phyloP scores from a whole-genome alignment of 805 yeast species.

The Candida anglica region DNA sequence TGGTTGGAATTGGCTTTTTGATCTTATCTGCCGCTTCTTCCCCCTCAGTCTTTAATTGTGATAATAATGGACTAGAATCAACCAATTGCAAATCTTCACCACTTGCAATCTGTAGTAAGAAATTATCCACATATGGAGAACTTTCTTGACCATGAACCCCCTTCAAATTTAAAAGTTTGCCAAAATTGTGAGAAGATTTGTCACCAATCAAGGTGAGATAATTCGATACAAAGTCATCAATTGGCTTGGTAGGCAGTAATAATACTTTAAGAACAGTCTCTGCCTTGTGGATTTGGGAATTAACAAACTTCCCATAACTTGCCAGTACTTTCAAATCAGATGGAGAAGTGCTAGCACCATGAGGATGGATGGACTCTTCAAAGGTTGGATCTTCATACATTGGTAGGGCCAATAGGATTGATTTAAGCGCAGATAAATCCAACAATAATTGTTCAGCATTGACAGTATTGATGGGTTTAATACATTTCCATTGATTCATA shows the following conservation, averaged over 20 bases:
- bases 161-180: slow-evolving; percentile 61
- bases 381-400: slow-evolving; percentile 33
- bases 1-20: not conserved
- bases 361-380: slow-evolving; percentile 19
- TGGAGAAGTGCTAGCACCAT: slow-evolving; percentile 15
- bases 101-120: slow-evolving; percentile 30
- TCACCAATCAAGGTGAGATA: slow-evolving; percentile 70
- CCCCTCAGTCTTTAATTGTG: slow-evolving; percentile 14
- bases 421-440: slow-evolving; percentile 66
- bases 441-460: slow-evolving; percentile 77
- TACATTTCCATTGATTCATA: slow-evolving; percentile 50
- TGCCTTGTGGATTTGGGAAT: slow-evolving; percentile 36
- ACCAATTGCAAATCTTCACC: slow-evolving; percentile 17
- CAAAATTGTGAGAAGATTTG: slow-evolving; percentile 55
- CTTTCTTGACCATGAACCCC: slow-evolving; percentile 34
- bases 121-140: slow-evolving; percentile 29
- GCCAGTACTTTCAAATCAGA: slow-evolving; percentile 13
- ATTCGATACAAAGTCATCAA: slow-evolving; percentile 54
- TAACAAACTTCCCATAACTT: slow-evolving; percentile 40
- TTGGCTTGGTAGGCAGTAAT: slow-evolving; percentile 59
- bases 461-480: slow-evolving; percentile 65
- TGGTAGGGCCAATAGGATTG: slow-evolving; percentile 45
- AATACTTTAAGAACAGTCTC: slow-evolving; percentile 69
- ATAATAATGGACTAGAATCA: slow-evolving; percentile 26
- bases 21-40: not conserved